Base-by-base conservation (phyloP, 2,329 filamentous ascomycete genomes). In the Elsinoe necatrix region DNA sequence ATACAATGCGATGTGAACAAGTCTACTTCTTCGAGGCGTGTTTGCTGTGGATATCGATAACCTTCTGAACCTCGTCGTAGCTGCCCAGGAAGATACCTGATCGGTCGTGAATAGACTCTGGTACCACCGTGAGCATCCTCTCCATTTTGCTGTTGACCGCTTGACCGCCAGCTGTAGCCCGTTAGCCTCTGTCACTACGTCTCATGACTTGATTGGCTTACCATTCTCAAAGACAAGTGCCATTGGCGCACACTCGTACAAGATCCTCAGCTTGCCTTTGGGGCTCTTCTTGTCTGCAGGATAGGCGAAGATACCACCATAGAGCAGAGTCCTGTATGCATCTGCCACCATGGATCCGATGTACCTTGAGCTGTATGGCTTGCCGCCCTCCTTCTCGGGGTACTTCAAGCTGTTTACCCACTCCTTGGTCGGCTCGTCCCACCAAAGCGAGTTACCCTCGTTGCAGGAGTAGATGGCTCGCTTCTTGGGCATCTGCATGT, bases 211-310 rank as follows among this genome's bases (percentile, higher is more conserved):
- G 73, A 52, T 41, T 8, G n/a, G 77, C 85, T 75, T 73, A 92
- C 88, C 93, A 74, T 98, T 96, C 75, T 98, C 93, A 72, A 98
- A 97, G 5, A 98, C 82, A 85, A 97, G 87, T 21, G 93, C 93
- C 93, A 98, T 98, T 37, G 93, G 93, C 12, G 93, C 93, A 70
- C 93, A 98, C 77, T 98, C 93, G 75, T 98, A 98, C 66, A 98
- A 72, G 64, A 98, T 98, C 63, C 93, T 82, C 64, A 98, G 81
- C 79, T 98, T 98, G 64, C 93, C 93, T 83, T 97, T 98, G 62
- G 91, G 89, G 68, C 87, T 95, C 84, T 98, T 97, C 79, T 91
- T 95, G 70, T 98, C 93, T 12, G 92, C 89, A 0, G 93, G 93
- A 70, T 98, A 98, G 43, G 93, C 93, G 72, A 98, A 98, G 69